A percentile compares a stretch with the other conserved stretches of the same genome.
Conservation (phyloP, 345 rosid genomes). For the Populus simonii region DNA sequence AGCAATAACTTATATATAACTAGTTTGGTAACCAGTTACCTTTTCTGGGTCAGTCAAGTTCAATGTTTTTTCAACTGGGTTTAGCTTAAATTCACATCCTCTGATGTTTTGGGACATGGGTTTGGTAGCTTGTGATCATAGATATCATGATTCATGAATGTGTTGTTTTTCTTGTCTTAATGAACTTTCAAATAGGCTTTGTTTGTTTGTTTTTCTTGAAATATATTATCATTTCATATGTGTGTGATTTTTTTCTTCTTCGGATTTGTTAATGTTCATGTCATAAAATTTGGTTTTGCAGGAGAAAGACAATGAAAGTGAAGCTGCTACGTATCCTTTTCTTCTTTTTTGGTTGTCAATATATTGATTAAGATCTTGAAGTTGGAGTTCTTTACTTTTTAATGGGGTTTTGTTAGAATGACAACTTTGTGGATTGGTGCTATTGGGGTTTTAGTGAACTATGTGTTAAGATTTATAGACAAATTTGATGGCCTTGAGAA, state of each 20-base stretch:
- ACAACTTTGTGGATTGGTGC: background rate
- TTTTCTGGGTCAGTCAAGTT: background rate
- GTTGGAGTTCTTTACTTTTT: background rate
- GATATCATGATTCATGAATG: background rate
- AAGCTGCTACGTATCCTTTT: conserved; percentile 35
- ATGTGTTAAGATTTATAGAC: too few species aligned
- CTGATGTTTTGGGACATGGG: background rate
- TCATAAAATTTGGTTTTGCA: conserved; percentile 9
- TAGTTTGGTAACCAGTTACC: background rate
- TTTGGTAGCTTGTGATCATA: background rate
- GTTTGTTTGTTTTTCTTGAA: too few species aligned
- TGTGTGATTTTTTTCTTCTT: too few species aligned
- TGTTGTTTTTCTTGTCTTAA: background rate
- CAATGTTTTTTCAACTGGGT: background rate
- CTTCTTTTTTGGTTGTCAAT: background rate
- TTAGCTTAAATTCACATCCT: background rate
- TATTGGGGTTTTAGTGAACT: too few species aligned
- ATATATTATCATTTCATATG: too few species aligned
- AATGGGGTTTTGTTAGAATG: background rate
- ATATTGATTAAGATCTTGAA: too few species aligned
- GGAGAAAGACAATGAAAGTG: conserved; percentile 28
- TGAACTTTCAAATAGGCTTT: background rate
- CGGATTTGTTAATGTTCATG: too few species aligned
- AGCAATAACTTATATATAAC: background rate
- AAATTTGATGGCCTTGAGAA: too few species aligned